Conservation (phyloP, 495 filamentous ascomycete species). For the Aspergillus nidulans region DNA sequence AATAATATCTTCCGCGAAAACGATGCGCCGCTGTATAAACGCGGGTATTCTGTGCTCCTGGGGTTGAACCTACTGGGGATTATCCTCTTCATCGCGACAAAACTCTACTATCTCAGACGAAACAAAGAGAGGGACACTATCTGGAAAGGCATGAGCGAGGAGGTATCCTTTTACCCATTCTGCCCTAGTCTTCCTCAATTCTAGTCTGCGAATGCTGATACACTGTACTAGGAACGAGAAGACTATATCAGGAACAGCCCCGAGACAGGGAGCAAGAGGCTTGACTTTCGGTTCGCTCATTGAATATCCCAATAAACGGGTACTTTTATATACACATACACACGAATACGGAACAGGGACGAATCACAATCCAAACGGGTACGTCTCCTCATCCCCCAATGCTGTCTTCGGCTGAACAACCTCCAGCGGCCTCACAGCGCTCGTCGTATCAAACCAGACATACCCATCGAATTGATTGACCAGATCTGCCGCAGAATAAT, state of each 20-base stretch:
- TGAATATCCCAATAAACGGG: neutral
- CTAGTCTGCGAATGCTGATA: neutral
- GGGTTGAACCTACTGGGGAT: slow-evolving; percentile 40
- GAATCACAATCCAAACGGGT: slow-evolving; percentile 52
- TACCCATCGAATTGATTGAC: slow-evolving; percentile 55
- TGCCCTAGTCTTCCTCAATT: neutral
- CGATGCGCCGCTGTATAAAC: slow-evolving; percentile 46
- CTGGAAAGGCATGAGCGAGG: slow-evolving; percentile 34
- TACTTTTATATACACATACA: neutral
- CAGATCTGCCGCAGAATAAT: slow-evolving; percentile 51
- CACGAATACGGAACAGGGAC: neutral
- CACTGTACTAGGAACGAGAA: slow-evolving; percentile 14
- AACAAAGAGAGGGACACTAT: slow-evolving; percentile 25
- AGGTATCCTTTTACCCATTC: slow-evolving; percentile 6
- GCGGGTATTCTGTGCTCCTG: slow-evolving; percentile 48
- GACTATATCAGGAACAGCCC: slow-evolving; percentile 25
- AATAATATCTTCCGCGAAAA: slow-evolving; percentile 52
- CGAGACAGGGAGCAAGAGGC: slow-evolving; percentile 31
- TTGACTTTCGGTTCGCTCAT: slow-evolving; percentile 34
- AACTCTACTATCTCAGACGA: slow-evolving; percentile 32
- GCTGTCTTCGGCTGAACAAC: slow-evolving; percentile 45
- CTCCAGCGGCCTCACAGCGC: slow-evolving; percentile 50
- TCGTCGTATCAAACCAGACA: slow-evolving; percentile 53
- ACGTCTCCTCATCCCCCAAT: slow-evolving; percentile 48
- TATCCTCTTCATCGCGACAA: slow-evolving; percentile 22